Evolutionary conservation across 2,329 filamentous ascomycete genomes (phyloP), one percentile per base, ranked within the genome.

Genomic region (Diaporthe citri): DNA sequence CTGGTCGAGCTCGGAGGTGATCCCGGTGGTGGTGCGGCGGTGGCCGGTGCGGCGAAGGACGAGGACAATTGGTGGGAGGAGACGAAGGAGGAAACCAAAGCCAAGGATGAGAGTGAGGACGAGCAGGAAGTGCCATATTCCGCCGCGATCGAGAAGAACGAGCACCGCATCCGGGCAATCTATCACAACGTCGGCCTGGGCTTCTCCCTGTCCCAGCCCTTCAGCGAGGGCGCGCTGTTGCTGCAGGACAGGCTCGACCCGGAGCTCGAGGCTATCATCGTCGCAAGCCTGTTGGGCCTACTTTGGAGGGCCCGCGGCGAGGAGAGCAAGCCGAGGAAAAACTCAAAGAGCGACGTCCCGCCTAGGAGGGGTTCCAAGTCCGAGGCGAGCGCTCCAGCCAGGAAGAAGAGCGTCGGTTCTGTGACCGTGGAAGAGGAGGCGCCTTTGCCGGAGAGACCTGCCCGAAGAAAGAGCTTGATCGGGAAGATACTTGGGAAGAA

Each of bases 121-220:
- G 41, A 39, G 6, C 28, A 17, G 15, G 25, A 43, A 9, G 31
- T 64, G 6, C 55, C 75, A 0, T 76, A 46, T n/a, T 75, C 72
- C 2, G 73, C 73, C 15, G 43, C 62, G 1, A 55, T 66, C 8
- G 46, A 59, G 2, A 71, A 46, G 20, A 41, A 71, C n/a, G 39
- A 75, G 10, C 69, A 64, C 25, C 75, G 64, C 10, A 70, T 74
- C 17, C 62, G 74, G 7, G 76, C 76, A 31, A 76, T 77, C 43
- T 77, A 77, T 46, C 66, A 76, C 67, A 75, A 77, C 41, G 74
- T 77, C 52, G 76, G 76, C 4, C 51, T 76, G 22, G 76, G 76
- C 36, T 72, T 76, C 39, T 76, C 56, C 4, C 46, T 77, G 12
- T 67, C 74, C 15, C 76, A 77, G 60, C 74, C 74, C 8, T 70